Percentiles rank a stretch among this genome's conserved stretches.
phyloP scores from a whole-genome alignment of 2,329 filamentous ascomycete genomes.

The Neofusicoccum laricinum region DNA sequence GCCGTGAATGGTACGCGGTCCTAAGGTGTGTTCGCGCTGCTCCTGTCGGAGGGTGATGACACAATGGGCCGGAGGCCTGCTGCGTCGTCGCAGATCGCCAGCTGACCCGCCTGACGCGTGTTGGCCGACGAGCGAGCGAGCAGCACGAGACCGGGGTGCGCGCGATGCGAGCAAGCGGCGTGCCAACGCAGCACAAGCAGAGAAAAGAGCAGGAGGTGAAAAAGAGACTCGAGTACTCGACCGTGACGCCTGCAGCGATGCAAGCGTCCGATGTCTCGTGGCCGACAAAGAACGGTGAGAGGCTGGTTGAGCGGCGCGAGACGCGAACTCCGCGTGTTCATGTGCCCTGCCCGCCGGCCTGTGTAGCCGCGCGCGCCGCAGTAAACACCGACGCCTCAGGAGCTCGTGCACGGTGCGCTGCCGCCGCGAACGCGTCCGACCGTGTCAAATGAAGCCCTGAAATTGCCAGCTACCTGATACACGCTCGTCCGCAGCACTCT shows the following conservation, averaged over 20 bases:
- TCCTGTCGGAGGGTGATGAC: slow-evolving; percentile 8
- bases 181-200: not conserved
- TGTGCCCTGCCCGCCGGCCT: not conserved
- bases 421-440: not conserved
- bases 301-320: not conserved
- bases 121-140: not conserved
- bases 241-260: not conserved
- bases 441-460: not conserved
- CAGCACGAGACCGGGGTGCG: not conserved
- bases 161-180: slow-evolving; percentile 3
- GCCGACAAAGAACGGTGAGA: slow-evolving; percentile 8
- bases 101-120: slow-evolving; percentile 12
- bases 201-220: not conserved
- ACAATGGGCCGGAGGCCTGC: not conserved
- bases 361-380: slow-evolving; percentile 8
- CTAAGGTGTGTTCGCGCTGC: not conserved
- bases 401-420: not conserved
- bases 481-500: not conserved
- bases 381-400: not conserved
- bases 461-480: slow-evolving; percentile 1
- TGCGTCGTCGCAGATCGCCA: slow-evolving; percentile 4
- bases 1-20: not conserved
- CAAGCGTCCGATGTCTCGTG: slow-evolving; percentile 3
- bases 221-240: not conserved
- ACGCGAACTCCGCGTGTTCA: slow-evolving; percentile 8